phyloP scores from a whole-genome alignment of 768 basidiomycete genomes.

The Lactifluus pinguis region DNA sequence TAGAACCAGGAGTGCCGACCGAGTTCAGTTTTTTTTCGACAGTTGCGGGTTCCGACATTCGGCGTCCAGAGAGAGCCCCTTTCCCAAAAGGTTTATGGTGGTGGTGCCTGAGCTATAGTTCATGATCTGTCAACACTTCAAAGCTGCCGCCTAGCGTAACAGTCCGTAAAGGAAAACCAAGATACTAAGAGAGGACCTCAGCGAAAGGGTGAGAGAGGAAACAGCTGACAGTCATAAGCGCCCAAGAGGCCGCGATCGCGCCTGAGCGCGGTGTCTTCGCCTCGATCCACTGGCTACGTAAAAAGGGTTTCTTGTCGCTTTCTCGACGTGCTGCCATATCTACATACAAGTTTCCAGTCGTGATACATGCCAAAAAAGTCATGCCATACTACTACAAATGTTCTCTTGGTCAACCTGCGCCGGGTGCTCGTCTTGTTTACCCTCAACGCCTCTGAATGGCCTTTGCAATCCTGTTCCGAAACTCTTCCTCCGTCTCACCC shows the following conservation, averaged over 20 bases:
- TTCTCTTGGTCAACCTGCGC: no score
- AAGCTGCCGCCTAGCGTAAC: not conserved
- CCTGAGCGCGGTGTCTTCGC: not conserved
- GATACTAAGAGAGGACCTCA: not conserved
- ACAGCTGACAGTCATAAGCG: not conserved
- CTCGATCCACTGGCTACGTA: not conserved
- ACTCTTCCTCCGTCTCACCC: slow-evolving; percentile 17
- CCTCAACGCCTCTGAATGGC: slow-evolving; percentile 8
- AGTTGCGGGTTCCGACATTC: not conserved
- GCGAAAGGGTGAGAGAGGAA: not conserved
- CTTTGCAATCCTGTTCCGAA: slow-evolving; percentile 9
- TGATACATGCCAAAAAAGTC: not conserved
- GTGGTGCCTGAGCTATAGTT: no score
- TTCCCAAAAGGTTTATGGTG: no score
- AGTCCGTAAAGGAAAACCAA: not conserved
- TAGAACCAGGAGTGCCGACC: not conserved
- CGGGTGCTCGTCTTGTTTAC: not conserved
- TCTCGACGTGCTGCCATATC: not conserved
- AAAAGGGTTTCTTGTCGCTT: not conserved
- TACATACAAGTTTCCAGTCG: not conserved
- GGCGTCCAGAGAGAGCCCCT: no score
- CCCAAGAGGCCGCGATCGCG: not conserved
- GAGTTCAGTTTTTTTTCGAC: not conserved
- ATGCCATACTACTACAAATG: not conserved
- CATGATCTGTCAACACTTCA: no score